These are phyloP conservation scores for Trichosporon ovoides DNA, from an alignment of 1,284 basidiomycete genomes.

Conservation along the genomic window DNA sequence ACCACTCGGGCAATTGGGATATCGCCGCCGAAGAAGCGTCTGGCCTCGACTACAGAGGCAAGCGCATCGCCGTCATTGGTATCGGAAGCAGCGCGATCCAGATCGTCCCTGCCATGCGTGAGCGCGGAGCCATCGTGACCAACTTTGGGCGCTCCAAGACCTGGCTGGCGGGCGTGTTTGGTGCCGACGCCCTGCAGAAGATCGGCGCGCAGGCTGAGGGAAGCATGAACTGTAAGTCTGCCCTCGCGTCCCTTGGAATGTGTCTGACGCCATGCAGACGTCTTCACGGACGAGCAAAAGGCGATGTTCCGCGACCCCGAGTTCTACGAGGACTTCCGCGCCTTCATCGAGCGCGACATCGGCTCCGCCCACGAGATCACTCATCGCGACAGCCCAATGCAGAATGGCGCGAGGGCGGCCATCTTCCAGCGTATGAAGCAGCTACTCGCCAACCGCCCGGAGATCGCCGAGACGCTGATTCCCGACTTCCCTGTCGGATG, in stretches of 20 bases:
- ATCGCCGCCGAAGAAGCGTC: constrained; percentile 15
- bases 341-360: constrained; percentile 22
- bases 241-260: not conserved
- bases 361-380: constrained; percentile 12
- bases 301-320: constrained; percentile 17
- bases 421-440: constrained; percentile 24
- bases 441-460: constrained; percentile 18
- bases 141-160: constrained; percentile 27
- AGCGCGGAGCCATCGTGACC: constrained; percentile 22
- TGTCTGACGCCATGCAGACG: constrained; percentile 12
- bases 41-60: constrained; percentile 19
- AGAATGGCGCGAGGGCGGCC: constrained; percentile 19
- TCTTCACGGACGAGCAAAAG: constrained; percentile 28
- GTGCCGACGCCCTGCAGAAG: constrained; percentile 14
- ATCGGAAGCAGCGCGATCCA: constrained; percentile 27
- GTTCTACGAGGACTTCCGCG: constrained; percentile 26
- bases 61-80: constrained; percentile 18
- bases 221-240: constrained; percentile 12
- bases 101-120: constrained; percentile 25
- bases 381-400: constrained; percentile 22
- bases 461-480: constrained; percentile 23
- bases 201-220: constrained; percentile 7
- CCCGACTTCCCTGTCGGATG: constrained; percentile 31
- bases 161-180: constrained; percentile 30
- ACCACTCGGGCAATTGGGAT: constrained; percentile 27